These are phyloP conservation scores for Saposhnikovia divaricata DNA, from an alignment of 129 eudicot species.

Conservation along the genomic window DNA sequence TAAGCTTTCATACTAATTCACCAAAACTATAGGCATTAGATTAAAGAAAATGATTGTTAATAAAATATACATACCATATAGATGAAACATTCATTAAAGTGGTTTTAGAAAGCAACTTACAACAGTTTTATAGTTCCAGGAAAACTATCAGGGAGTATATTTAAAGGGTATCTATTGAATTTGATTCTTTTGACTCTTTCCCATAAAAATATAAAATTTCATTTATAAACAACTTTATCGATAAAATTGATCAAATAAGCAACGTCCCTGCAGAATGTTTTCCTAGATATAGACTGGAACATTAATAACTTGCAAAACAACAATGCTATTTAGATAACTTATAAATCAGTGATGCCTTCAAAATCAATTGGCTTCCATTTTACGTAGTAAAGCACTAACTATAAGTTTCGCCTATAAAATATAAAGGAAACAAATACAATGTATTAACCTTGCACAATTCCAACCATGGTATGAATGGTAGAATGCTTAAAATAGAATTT, in stretches of 20 bases:
- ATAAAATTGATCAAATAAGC: background rate
- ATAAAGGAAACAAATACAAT: background rate
- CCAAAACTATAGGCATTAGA: slow-evolving; percentile 4
- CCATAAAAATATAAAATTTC: background rate
- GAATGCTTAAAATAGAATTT: background rate
- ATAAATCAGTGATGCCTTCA: background rate
- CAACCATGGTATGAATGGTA: background rate
- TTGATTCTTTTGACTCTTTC: background rate
- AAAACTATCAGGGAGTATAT: background rate
- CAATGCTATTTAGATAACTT: too few relatives aligned
- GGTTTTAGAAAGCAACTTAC: background rate
- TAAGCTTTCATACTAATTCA: background rate
- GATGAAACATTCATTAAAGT: background rate
- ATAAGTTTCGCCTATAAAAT: background rate
- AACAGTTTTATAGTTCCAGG: background rate
- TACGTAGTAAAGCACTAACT: background rate
- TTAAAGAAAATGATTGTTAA: background rate
- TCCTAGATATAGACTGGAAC: background rate
- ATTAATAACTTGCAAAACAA: background rate
- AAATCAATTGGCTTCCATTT: background rate
- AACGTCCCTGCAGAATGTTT: background rate
- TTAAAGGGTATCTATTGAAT: background rate
- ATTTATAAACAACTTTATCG: background rate
- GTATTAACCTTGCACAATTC: background rate
- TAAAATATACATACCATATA: background rate